These are phyloP conservation scores for Dictyostelium capitatum DNA, from an alignment of 78 protist genomes.

Conservation along the genomic window DNA sequence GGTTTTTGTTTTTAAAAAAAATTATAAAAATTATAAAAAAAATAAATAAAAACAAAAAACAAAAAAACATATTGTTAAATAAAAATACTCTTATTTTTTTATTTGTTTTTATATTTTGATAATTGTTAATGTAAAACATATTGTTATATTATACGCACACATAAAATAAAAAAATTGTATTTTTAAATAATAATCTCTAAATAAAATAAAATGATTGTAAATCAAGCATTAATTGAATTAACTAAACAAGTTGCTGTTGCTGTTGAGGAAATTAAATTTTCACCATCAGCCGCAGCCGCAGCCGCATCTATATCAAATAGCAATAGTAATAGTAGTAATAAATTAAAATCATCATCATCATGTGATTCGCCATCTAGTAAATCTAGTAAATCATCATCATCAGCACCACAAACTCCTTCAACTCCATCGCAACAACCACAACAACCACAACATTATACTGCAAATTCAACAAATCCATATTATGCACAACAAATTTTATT, in stretches of 20 bases:
- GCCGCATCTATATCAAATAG: neutral
- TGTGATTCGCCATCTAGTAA: conserved; percentile 1
- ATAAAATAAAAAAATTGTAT: too few relatives aligned
- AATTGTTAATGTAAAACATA: too few relatives aligned
- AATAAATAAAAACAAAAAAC: too few relatives aligned
- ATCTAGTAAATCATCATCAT: neutral
- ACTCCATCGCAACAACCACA: neutral
- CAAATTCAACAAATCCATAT: conserved; percentile 39
- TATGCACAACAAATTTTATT: conserved; percentile 26
- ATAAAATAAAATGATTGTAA: conserved; percentile 24
- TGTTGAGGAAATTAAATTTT: conserved; percentile 60
- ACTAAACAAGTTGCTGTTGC: conserved; percentile 74
- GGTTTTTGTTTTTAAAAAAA: too few relatives aligned
- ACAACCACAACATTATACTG: neutral
- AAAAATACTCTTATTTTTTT: neutral
- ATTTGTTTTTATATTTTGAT: too few relatives aligned
- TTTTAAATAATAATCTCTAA: neutral
- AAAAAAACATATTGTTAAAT: too few relatives aligned
- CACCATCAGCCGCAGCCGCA: neutral
- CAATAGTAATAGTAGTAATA: neutral
- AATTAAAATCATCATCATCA: neutral
- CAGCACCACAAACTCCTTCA: conserved; percentile 13
- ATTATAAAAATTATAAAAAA: too few relatives aligned
- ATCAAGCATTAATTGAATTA: conserved; percentile 55
- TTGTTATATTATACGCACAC: too few relatives aligned